Base-by-base conservation (phyloP, 2,329 filamentous ascomycete species). In the Microdochium paspali region DNA sequence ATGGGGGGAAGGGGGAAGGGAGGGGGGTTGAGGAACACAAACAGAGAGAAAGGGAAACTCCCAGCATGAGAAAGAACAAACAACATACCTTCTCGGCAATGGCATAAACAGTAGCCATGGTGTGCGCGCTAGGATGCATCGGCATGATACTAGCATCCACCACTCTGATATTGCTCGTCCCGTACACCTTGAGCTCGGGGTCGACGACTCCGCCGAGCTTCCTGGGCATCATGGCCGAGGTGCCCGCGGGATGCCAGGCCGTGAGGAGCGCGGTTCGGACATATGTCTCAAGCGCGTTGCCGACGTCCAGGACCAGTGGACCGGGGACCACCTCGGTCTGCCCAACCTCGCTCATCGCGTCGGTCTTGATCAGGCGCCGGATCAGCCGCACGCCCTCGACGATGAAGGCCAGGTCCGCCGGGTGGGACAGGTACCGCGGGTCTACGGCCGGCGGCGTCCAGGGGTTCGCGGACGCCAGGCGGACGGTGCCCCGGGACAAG, bases 141-240 rank as follows among this genome's bases (percentile, higher is more conserved):
- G 42, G 42, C 42, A 44, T 44, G 42, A 26, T 26, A 24, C 42
- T 44, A 24, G 42, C 42, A 21, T 44, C 42, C 9, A 44, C 42
- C 23, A 44, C 42, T 7, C 42, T 21, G 10, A 44, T 21, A 24
- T 44, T 44, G 44, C 66, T 64, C 28, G 76, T 65, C 2, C 73
- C 74, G 50, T 77, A 71, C 2, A 79, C 74, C 49, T 66, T 69
- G 2, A 79, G 62, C 30, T 53, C 30, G 1, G 67, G 52, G 47
- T 72, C 67, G 0, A 77, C 73, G 12, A 77, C 74, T 2, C 73
- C 74, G 1, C 73, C 74, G 2, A 71, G 61, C 24, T 69, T 66
- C 12, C 65, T 60, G 2, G 71, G 64, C 63, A 76, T 68, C 73
- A 78, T 78, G 3, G 74, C 65, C 2, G 69, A 65, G 0, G 73